Base-by-base conservation (phyloP, 2,329 filamentous ascomycete species). In the Lasiodiplodia sp. region DNA sequence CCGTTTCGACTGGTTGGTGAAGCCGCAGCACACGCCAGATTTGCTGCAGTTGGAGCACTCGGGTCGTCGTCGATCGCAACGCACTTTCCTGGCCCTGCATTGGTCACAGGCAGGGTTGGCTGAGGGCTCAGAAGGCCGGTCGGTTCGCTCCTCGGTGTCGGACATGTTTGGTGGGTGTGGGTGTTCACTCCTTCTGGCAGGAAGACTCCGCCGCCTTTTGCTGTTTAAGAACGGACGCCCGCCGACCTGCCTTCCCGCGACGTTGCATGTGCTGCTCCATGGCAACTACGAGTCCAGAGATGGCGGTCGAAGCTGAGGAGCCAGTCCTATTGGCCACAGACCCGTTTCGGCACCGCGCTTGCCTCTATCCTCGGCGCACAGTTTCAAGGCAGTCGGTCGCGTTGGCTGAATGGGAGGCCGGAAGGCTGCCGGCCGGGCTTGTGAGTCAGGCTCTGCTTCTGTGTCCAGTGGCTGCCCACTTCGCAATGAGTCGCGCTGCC, bases 1-100 rank as follows among this genome's bases (percentile, higher is more conserved):
- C 18, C 55, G 28, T 38, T 57, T 57, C 34, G 31, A 57, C 55
- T 57, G 55, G 55, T 38, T 57, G 18, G 55, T 57, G 18, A 57
- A 57, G 55, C 34, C 55, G 34, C 55, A 57, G 55, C 55, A 57
- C 28, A 57, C 55, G 8, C 55, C 55, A n/a, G 55, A 31, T 40
- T 57, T 57, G 55, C 55, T 57, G 55, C 55, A 57, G 55, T 57
- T 57, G 31, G 55, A 57, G 21, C 55, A 57, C 55, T 57, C 55
- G 10, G 55, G 55, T 2, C 55, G 55, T 38, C 55, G 55, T 23
- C 55, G 55, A 38, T 57, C 55, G 55, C 55, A 57, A 18, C 55
- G 55, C 16, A 57, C 55, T 16, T 57, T 57, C 18, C 55, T 37
- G 18, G 55, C 55, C 11, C 55, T 23, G 34, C 55, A 57, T 31